Base-by-base conservation (phyloP, 2,329 filamentous ascomycete genomes). In the Dothidotthia symphoricarpi region DNA sequence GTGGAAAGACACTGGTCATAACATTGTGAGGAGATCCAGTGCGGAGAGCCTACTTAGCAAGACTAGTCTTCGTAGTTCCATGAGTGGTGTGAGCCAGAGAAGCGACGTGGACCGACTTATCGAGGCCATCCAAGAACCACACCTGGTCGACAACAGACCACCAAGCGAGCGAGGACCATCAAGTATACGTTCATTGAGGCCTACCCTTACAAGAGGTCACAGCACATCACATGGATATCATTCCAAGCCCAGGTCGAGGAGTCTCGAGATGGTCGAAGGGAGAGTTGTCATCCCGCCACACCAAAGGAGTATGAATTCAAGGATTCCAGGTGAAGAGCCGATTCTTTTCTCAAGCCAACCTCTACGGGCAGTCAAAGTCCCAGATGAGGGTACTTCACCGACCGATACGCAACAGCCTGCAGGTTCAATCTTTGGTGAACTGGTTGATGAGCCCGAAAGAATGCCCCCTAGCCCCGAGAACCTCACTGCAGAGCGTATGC, bases 51-150 rank as follows among this genome's bases (percentile, higher is more conserved):
- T 70, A n/a, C 67, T 48, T 2, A 83, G 81, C 47, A 75, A 69
- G 12, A 68, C 61, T 26, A 65, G 81, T 47, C 57, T 64, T 11
- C 67, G 63, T 29, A 82, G 71, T 41, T 57, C 69, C 17, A 68
- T 62, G 41, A 82, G 69, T 36, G 47, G 64, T 1, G 67, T 62
- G 33, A 71, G 67, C 22, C 50, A 39, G 6, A 55, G 47, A 52
- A 82, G 79, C 51, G 82, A 87, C 49, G 81, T 84, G 0, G 84
- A 88, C 43, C 72, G 84, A 17, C 69, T 88, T 10, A 87, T 88
- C 16, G 78, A 86, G 55, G 84, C 83, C 2, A 85, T 88, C 3
- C 78, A 83, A 52, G 81, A 78, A 9, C 77, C 83, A 0, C 64
- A 72, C 28, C 39, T 66, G 34, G 48, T 64, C 2, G 52, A 58